Conservation (phyloP, 208 protist species). For the Acanthamoeba sp. region DNA sequence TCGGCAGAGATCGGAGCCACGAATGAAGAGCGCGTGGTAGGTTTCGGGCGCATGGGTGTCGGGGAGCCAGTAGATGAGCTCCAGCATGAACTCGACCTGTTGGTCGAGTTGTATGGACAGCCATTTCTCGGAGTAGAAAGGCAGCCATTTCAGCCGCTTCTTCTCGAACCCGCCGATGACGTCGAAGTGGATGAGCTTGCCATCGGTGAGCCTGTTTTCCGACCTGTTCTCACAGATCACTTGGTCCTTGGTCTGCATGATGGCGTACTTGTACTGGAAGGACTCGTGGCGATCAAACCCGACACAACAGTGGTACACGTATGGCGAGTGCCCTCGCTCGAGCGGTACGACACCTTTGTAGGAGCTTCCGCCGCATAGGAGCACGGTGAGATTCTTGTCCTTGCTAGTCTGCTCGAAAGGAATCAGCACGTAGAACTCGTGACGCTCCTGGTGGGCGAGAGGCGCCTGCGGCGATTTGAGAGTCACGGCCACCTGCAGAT, state of each 20-base stretch:
- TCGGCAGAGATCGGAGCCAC: neutral
- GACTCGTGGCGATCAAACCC: neutral
- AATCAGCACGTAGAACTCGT: constrained; percentile 25
- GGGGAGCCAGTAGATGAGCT: neutral
- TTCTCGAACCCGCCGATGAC: neutral
- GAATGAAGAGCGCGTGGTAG: neutral
- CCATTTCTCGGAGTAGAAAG: neutral
- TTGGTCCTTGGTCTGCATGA: neutral
- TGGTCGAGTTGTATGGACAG: neutral
- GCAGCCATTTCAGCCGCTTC: neutral
- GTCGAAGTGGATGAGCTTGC: neutral
- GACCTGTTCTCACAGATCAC: constrained; percentile 8
- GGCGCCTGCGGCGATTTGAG: neutral
- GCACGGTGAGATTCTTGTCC: neutral
- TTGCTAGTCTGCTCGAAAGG: neutral
- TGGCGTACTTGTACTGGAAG: constrained; percentile 39
- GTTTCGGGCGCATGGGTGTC: neutral
- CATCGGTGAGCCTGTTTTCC: neutral
- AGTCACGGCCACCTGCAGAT: neutral
- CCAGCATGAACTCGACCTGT: neutral
- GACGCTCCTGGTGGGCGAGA: neutral
- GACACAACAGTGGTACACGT: constrained; percentile 51
- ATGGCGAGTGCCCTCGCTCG: neutral
- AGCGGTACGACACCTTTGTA: neutral
- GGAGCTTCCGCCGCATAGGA: neutral